Evolutionary conservation across 1,284 basidiomycete species (phyloP), one percentile per base, ranked within the genome.

Genomic region (Microbotryum violaceum): DNA sequence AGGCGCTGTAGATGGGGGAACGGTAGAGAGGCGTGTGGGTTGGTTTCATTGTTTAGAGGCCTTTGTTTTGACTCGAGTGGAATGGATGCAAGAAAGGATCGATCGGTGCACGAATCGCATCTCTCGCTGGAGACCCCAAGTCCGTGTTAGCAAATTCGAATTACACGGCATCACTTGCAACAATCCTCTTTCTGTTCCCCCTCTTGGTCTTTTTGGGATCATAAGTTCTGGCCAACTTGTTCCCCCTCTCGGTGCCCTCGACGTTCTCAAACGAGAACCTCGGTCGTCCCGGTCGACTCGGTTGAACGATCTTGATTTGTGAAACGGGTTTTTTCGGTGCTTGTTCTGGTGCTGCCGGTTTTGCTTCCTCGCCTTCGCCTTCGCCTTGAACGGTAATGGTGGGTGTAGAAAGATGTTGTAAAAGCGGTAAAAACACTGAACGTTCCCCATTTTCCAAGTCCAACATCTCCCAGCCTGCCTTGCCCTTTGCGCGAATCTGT

Each of bases 381-480:
- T 6, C 27, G 4, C 27, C 27, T 29, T 29, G 27, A 6, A 31
- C 31, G 31, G 8, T 31, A 10, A 8, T 25, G 1, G 25, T 31
- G 14, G 25, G 4, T 5, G 51, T 25, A 23, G 51, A 5, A 12
- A 53, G 16, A 53, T 54, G 57, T 5, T 54, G 21, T 48, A 67
- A 58, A 21, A 65, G 58, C 4, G 65, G 63, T 14, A 67, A 61
- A 61, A 67, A 64, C 2, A 67, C 65, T 8, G 65, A 54, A 1
- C 16, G 37, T 18, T 42, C 37, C 2, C 37, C 37, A 16, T 18
- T 18, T 14, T 68, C 66, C 37, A 62, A 53, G 37, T 68, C 66
- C 29, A 68, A 54, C 66, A 68, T 68, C 48, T 68, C 66, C 6
- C 66, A 68, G 0, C 62, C 51, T 3, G 66, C 66, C 59, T 61